Evolutionary conservation across 306 rosid species (phyloP).

Genomic region (Malus sylvestris): DNA sequence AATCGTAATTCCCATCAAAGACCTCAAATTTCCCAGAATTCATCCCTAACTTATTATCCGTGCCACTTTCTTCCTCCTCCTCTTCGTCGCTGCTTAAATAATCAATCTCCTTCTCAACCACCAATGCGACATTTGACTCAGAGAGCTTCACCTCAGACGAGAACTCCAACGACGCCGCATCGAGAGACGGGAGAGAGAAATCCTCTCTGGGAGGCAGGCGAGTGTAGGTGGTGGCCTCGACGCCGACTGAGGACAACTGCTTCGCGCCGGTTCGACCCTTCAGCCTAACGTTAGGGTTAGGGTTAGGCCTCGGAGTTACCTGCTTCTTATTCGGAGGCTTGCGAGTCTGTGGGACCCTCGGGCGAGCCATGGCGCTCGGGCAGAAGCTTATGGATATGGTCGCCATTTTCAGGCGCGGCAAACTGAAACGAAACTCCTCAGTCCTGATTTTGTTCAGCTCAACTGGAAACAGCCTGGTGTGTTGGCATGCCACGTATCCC

Average conservation of each 20-base stretch:
- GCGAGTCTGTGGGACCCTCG: slow-evolving; percentile 37
- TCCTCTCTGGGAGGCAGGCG: slow-evolving; percentile 83
- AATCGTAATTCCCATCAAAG: slow-evolving; percentile 26
- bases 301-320: slow-evolving; percentile 18
- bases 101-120: slow-evolving; percentile 17
- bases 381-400: slow-evolving; percentile 43
- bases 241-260: slow-evolving; percentile 35
- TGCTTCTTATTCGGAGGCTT: slow-evolving; percentile 22
- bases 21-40: slow-evolving; percentile 18
- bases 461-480: background rate
- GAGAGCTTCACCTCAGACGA: slow-evolving; percentile 66
- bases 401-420: slow-evolving; percentile 41
- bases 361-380: slow-evolving; percentile 45
- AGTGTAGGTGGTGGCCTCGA: slow-evolving; percentile 78
- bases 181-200: slow-evolving; percentile 26
- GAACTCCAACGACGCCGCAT: background rate
- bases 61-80: background rate
- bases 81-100: slow-evolving; percentile 19
- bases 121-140: slow-evolving; percentile 32
- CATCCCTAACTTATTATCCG: slow-evolving; percentile 11
- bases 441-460: background rate
- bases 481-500: slow-evolving; percentile 12
- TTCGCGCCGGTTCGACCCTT: slow-evolving; percentile 21
- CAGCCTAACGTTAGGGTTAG: slow-evolving; percentile 16
- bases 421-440: background rate